phyloP scores from a whole-genome alignment of 2,329 filamentous ascomycete species.

The Pyricularia sp. region DNA sequence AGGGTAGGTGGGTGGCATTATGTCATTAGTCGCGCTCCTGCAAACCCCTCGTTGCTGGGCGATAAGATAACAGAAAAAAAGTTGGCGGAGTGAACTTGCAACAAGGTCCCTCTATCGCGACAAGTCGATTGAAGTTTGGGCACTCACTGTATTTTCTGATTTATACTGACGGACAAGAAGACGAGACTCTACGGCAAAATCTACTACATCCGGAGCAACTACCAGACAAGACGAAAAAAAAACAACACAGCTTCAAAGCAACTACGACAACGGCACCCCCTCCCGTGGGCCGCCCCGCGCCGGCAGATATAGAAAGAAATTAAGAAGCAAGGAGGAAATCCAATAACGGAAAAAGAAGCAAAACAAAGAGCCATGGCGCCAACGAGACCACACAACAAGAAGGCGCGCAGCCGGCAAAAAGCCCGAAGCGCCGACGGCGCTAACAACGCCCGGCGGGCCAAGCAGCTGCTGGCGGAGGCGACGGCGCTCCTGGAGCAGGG shows the following conservation, averaged over 20 bases:
- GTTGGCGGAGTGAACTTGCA: neutral
- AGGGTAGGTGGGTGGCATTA: neutral
- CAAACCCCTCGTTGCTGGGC: neutral
- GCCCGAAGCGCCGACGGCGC: slow-evolving; percentile 5
- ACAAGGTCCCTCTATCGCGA: neutral
- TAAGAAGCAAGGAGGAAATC: neutral
- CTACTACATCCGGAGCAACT: neutral
- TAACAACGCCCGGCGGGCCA: slow-evolving; percentile 9
- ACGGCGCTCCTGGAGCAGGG: slow-evolving; percentile 23
- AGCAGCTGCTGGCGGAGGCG: slow-evolving; percentile 20
- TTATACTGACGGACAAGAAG: neutral
- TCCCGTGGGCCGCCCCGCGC: neutral
- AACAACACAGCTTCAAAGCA: neutral
- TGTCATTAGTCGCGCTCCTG: neutral
- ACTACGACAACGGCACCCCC: neutral
- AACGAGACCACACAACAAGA: slow-evolving; percentile 11
- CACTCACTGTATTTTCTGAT: neutral
- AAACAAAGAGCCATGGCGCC: slow-evolving; percentile 9
- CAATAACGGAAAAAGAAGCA: neutral
- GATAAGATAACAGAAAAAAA: slow-evolving; percentile 1
- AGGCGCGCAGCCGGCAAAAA: slow-evolving; percentile 9
- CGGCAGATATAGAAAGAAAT: neutral
- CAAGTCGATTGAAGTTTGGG: neutral
- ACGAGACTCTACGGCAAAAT: neutral
- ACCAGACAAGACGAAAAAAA: neutral